Conservation (phyloP, 148 eudicot species). For the Nepenthes mirabilis region DNA sequence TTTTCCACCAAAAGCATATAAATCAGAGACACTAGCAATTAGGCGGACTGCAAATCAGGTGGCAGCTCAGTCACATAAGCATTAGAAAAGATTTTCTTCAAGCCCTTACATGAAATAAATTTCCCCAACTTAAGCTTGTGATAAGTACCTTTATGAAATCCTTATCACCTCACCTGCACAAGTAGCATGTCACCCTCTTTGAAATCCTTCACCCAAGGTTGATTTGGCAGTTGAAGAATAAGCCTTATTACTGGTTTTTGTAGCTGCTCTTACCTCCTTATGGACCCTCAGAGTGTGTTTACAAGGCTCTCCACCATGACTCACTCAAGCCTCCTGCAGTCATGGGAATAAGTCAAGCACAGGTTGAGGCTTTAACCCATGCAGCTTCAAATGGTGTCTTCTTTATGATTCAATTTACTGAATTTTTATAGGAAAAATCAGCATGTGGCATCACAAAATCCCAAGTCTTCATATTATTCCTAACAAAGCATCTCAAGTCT, state of each 20-base stretch:
- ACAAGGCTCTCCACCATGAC: neutral
- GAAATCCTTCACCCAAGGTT: neutral
- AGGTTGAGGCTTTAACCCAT: neutral
- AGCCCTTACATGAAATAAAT: neutral
- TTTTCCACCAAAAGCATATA: neutral
- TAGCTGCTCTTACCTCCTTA: neutral
- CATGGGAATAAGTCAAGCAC: neutral
- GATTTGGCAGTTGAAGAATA: neutral
- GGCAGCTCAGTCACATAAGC: neutral
- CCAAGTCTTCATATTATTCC: neutral
- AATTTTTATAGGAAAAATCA: neutral
- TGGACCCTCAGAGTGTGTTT: neutral
- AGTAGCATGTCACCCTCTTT: neutral
- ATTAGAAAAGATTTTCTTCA: neutral
- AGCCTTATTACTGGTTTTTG: neutral
- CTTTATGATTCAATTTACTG: neutral
- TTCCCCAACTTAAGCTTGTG: neutral
- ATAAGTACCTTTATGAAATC: neutral
- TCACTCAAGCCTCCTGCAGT: neutral
- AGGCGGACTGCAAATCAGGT: neutral
- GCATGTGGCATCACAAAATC: neutral
- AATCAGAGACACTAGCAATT: neutral
- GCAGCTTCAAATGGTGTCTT: neutral
- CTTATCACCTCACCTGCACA: neutral
- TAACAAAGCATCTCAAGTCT: neutral